Conservation (phyloP, 352 stramenopile species). For the Phytopythium ostracodes region DNA sequence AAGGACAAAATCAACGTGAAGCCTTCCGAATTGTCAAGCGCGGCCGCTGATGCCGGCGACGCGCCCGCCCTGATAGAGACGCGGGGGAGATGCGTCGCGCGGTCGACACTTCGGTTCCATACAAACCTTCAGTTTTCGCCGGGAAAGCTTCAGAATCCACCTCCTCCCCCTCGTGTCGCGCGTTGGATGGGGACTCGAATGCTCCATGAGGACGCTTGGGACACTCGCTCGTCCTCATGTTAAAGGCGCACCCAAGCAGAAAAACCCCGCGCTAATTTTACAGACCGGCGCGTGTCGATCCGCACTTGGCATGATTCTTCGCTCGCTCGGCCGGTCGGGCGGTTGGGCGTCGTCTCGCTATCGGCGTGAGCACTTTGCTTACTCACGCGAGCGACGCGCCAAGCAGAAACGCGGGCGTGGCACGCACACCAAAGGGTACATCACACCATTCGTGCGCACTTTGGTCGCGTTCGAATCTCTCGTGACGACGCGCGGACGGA, state of each 20-base stretch:
- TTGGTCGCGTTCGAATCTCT: neutral
- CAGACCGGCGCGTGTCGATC: neutral
- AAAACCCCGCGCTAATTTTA: neutral
- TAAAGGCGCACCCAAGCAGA: conserved; percentile 5
- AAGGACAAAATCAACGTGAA: neutral
- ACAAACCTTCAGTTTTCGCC: neutral
- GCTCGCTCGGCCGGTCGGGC: no score
- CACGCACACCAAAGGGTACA: neutral
- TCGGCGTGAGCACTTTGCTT: neutral
- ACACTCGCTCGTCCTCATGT: neutral
- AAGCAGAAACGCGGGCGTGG: conserved; percentile 1
- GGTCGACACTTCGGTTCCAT: neutral
- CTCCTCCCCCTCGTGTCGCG: neutral
- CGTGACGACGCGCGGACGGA: neutral
- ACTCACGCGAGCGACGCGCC: neutral
- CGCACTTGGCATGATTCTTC: neutral
- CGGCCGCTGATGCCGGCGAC: neutral
- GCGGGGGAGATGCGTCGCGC: neutral
- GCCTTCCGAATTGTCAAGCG: neutral
- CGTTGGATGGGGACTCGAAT: no score
- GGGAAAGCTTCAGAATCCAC: neutral
- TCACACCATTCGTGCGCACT: no score
- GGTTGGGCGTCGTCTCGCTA: no score
- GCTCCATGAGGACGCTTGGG: neutral
- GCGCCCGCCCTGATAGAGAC: no score